Conservation (phyloP, 2,329 filamentous ascomycete species). For the Hysterium pulicare region DNA sequence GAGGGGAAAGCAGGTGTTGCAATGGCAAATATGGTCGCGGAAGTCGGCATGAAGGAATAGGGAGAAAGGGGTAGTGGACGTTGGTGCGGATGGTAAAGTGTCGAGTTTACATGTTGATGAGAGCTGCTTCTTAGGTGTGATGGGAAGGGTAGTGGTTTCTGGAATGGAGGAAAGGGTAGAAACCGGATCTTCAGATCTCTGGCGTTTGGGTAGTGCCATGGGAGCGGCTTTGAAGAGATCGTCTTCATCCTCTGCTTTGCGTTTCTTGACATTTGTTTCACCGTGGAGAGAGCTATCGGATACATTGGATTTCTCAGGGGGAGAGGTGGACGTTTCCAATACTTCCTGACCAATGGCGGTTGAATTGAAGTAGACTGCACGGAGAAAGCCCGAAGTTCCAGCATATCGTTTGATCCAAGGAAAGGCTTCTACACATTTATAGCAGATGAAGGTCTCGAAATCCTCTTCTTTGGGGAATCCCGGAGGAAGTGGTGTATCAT, state of each 20-base stretch:
- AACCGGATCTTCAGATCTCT: conserved; percentile 32
- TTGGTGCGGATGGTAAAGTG: conserved; percentile 54
- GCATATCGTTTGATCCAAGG: conserved; percentile 93
- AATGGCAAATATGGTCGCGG: conserved; percentile 78
- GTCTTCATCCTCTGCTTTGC: conserved; percentile 45
- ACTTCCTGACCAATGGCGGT: conserved; percentile 9
- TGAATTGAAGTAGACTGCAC: conserved; percentile 59
- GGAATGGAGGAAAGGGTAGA: conserved; percentile 33
- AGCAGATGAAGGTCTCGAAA: conserved; percentile 89
- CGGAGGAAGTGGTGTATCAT: conserved; percentile 67
- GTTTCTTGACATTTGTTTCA: conserved; percentile 38
- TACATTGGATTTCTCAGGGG: conserved; percentile 12
- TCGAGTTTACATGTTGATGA: conserved; percentile 57
- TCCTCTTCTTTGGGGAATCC: conserved; percentile 87
- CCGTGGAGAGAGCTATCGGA: conserved; percentile 24
- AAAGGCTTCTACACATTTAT: conserved; percentile 83
- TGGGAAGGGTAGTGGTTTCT: conserved; percentile 23
- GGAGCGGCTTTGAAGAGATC: conserved; percentile 13
- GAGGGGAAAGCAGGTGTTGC: conserved; percentile 71
- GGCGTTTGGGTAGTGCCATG: conserved; percentile 25
- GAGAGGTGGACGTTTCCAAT: conserved; percentile 3
- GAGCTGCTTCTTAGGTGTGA: conserved; percentile 24
- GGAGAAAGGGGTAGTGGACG: conserved; percentile 63
- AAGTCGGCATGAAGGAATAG: conserved; percentile 80
- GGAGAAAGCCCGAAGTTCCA: conserved; percentile 73